Evolutionary conservation across 768 basidiomycete species (phyloP).

Genomic region (Mycena olivaceomarginata): DNA sequence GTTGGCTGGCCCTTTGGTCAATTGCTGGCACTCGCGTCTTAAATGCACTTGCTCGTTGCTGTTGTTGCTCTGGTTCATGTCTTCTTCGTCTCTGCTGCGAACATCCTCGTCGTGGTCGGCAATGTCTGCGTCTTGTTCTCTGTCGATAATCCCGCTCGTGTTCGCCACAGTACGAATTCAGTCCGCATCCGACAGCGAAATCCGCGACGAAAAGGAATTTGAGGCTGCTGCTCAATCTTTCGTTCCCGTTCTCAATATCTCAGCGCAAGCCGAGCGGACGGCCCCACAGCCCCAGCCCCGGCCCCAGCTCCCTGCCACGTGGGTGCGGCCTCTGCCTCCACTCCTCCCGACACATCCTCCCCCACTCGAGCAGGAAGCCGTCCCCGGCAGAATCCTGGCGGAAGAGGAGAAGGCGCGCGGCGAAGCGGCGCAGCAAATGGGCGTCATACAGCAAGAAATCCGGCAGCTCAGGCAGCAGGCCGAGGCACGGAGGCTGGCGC

Average conservation of each 20-base stretch:
- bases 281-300: too few relatives aligned
- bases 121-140: neutral
- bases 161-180: neutral
- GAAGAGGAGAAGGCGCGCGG: neutral
- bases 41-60: neutral
- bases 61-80: neutral
- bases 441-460: neutral
- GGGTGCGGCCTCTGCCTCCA: neutral
- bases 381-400: neutral
- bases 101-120: conserved; percentile 1
- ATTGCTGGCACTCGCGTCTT: neutral
- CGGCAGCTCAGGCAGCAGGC: neutral
- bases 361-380: neutral
- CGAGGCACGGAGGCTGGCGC: neutral
- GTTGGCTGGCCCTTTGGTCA: neutral
- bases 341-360: neutral
- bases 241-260: neutral
- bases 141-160: neutral
- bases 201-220: neutral
- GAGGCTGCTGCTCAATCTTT: too few relatives aligned
- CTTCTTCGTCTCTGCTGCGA: neutral
- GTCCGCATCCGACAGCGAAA: neutral
- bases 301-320: neutral
- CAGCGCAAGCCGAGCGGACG: neutral
- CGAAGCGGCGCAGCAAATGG: neutral